Base-by-base conservation (phyloP, 306 rosid species). In the Cyamopsis tetragonoloba region DNA sequence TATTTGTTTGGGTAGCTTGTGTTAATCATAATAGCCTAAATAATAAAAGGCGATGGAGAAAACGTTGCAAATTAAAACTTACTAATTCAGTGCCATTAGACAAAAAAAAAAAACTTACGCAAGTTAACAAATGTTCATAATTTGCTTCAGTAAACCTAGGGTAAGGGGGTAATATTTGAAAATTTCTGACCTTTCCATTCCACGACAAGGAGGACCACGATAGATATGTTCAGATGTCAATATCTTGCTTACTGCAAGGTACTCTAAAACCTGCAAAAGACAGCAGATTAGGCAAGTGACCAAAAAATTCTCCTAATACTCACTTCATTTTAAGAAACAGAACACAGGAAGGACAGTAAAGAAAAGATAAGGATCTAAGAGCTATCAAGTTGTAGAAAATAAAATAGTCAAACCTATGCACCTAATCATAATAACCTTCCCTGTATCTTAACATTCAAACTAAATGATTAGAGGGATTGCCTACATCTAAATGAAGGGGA, bases 171-270 rank as follows among this genome's bases (percentile, higher is more conserved):
- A 50, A 39, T 50, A 1, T 44, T 66, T 39, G 62, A 61, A 48
- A 71, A 41, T 64, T 49, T 66, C 86, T 75, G 26, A 95, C 99
- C 99, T 95, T 86, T 95, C 99, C 99, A 95, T 91, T 85, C 96
- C 96, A 13, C 50, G 85, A 63, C 90, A 85, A 42, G 97, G 99
- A 67, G 99, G 95, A 59, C 90, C 96, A 6, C 87, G 81, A 65
- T 78, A 75, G 58, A 95, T 95, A 77, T 88, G 97, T 54, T 91
- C 96, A 12, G 75, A 42, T n/a, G 95, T 86, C 62, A 95, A 85
- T 71, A 95, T 85, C 79, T 88, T 91, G 74, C 83, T 74, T 54
- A 46, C 82, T 30, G 89, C 97, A 74, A 95, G 82, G 81, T 68
- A 87, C 74, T 95, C 99, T 50, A 95, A 69, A 76, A 88, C 97